A percentile compares a stretch with the other conserved stretches of the same genome.
Conservation (phyloP, 345 rosid species). For the Trapa incisa region DNA sequence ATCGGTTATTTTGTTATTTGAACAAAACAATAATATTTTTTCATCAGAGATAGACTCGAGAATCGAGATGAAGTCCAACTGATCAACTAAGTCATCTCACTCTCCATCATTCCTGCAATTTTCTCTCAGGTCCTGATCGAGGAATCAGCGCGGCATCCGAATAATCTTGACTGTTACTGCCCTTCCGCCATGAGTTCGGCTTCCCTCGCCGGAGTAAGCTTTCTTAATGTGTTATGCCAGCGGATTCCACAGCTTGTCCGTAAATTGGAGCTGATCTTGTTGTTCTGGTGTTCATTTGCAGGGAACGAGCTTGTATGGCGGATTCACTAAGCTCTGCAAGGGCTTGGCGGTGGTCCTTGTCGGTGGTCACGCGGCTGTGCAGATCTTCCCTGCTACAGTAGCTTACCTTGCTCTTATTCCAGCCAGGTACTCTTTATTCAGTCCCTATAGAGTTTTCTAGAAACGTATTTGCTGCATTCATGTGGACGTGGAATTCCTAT, state of each 20-base stretch:
- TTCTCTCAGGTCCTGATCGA: not conserved
- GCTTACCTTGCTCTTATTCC: slow-evolving; percentile 83
- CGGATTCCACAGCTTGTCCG: not conserved
- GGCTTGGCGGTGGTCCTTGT: slow-evolving; percentile 39
- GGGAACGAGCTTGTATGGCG: slow-evolving; percentile 53
- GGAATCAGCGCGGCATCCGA: not conserved
- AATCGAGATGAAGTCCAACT: no score
- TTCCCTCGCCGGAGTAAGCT: slow-evolving; percentile 4
- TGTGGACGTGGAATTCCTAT: not conserved
- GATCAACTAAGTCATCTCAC: no score
- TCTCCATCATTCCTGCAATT: not conserved
- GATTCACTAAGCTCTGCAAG: slow-evolving; percentile 86
- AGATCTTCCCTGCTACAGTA: slow-evolving; percentile 57
- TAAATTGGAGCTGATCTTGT: not conserved
- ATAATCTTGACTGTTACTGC: not conserved
- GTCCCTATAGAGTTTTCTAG: not conserved
- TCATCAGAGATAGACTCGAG: no score
- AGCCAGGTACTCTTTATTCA: slow-evolving; percentile 38
- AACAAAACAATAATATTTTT: no score
- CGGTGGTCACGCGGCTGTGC: slow-evolving; percentile 64
- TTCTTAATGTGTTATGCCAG: not conserved
- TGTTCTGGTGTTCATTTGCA: slow-evolving; percentile 8
- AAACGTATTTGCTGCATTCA: not conserved
- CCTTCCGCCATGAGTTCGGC: slow-evolving; percentile 1
- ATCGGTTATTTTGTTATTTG: no score